These are phyloP conservation scores for Coemansia sp. DNA, from an alignment of 192 early-diverging fungal species.

Conservation along the genomic window DNA sequence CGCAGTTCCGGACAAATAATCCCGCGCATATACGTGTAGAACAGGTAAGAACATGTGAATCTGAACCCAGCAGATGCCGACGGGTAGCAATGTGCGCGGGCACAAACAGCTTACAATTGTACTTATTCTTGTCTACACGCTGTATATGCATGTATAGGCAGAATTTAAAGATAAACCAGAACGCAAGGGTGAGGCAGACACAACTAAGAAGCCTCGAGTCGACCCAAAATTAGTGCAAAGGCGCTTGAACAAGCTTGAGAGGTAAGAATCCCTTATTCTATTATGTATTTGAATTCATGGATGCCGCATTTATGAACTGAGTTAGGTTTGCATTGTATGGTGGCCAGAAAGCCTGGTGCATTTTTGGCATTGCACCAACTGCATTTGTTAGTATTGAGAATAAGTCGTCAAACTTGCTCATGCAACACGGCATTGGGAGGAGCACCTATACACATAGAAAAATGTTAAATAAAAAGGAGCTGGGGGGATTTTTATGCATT, in stretches of 20 bases:
- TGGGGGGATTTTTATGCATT: not conserved
- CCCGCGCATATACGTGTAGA: constrained; percentile 69
- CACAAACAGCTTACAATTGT: not conserved
- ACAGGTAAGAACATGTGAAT: constrained; percentile 39
- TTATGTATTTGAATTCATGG: not conserved
- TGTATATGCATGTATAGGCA: constrained; percentile 54
- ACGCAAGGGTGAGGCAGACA: constrained; percentile 22
- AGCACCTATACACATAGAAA: not conserved
- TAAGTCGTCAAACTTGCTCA: not conserved
- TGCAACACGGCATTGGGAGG: not conserved
- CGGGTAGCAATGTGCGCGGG: not conserved
- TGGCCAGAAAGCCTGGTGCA: not conserved
- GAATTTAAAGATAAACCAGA: constrained; percentile 75
- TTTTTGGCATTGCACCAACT: not conserved
- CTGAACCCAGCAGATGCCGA: not conserved
- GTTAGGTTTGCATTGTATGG: constrained; percentile 3
- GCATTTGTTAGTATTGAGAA: not conserved
- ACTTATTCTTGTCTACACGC: not conserved
- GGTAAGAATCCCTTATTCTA: constrained; percentile 21
- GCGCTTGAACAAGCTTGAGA: constrained; percentile 72
- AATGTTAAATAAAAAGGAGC: not conserved
- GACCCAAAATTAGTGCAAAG: constrained; percentile 63
- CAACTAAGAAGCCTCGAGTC: constrained; percentile 42
- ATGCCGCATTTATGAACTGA: not conserved
- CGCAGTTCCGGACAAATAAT: constrained; percentile 70